Percentiles rank a stretch among this genome's conserved stretches.
Evolutionary conservation across 2,329 filamentous ascomycete genomes (phyloP).

Genomic region (Chrysoporthe deuterocubensis): DNA sequence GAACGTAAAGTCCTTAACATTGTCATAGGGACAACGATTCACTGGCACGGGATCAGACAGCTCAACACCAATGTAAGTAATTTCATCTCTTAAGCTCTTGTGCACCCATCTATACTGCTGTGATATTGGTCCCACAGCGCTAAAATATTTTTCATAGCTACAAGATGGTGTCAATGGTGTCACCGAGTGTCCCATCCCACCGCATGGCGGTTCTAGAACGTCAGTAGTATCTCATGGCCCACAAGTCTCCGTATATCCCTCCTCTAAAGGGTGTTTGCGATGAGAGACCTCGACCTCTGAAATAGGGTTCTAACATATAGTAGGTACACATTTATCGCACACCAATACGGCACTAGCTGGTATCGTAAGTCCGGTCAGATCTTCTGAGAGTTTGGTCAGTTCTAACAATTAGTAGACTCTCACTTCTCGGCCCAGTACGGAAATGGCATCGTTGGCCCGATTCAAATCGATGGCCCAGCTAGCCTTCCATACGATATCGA

Average conservation of each 20-base stretch:
- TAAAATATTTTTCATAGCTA: conserved; percentile 31
- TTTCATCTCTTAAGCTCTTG: neutral
- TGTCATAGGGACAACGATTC: conserved; percentile 44
- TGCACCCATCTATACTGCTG: neutral
- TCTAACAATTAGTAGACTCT: conserved; percentile 37
- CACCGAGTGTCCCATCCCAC: conserved; percentile 47
- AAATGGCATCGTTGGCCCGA: conserved; percentile 53
- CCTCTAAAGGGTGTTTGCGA: neutral
- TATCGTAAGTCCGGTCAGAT: conserved; percentile 38
- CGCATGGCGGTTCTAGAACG: conserved; percentile 35
- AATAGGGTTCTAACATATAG: neutral
- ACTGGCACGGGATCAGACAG: conserved; percentile 56
- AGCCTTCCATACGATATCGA: conserved; percentile 55
- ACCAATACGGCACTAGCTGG: conserved; percentile 45
- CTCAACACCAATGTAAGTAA: conserved; percentile 39
- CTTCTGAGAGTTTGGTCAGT: neutral
- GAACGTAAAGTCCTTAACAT: neutral
- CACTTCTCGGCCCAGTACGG: conserved; percentile 52
- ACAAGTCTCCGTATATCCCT: neutral
- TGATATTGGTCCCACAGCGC: neutral
- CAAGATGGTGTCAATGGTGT: conserved; percentile 52
- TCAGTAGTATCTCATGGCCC: neutral
- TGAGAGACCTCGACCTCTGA: neutral
- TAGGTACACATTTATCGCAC: conserved; percentile 42
- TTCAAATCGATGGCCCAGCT: conserved; percentile 52